Percentiles rank a stretch among this genome's conserved stretches.
Conservation (phyloP, 305 asterid genomes). For the Fraxinus nigra region DNA sequence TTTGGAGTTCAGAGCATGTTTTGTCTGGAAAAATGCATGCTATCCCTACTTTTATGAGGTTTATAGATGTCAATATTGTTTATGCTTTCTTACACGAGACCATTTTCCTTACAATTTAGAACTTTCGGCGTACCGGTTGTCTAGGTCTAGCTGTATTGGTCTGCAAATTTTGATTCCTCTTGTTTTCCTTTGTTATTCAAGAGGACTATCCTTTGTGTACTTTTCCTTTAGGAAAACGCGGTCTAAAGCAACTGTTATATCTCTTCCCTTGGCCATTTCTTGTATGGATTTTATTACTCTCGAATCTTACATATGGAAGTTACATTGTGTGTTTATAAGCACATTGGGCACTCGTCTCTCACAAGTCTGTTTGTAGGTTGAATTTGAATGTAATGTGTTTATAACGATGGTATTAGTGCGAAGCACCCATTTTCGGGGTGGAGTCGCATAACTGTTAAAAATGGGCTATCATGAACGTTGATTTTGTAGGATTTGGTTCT, state of each 20-base stretch:
- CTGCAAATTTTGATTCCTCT: not conserved
- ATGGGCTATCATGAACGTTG: not conserved
- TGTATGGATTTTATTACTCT: not conserved
- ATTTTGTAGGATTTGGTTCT: not conserved
- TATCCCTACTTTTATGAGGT: not conserved
- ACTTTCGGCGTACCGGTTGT: not conserved
- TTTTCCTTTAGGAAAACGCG: not conserved
- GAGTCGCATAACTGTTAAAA: not conserved
- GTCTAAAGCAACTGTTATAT: not conserved
- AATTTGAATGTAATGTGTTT: not conserved
- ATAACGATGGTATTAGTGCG: not conserved
- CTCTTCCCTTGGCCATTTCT: not conserved
- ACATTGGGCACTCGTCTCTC: not conserved
- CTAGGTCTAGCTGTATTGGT: not conserved
- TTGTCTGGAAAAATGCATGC: not conserved
- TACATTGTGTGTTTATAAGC: not conserved
- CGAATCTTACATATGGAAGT: not conserved
- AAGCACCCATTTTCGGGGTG: not conserved
- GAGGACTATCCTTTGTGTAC: not conserved
- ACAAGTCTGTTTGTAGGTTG: not conserved
- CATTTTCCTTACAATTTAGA: not conserved
- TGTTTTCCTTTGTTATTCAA: not conserved
- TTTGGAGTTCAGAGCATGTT: not conserved
- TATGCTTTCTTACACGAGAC: not conserved
- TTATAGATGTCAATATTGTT: slow-evolving; percentile 1